A percentile compares a stretch with the other conserved stretches of the same genome.
Conservation (phyloP, 805 yeast genomes). For the Metschnikowia kunwiensis region DNA sequence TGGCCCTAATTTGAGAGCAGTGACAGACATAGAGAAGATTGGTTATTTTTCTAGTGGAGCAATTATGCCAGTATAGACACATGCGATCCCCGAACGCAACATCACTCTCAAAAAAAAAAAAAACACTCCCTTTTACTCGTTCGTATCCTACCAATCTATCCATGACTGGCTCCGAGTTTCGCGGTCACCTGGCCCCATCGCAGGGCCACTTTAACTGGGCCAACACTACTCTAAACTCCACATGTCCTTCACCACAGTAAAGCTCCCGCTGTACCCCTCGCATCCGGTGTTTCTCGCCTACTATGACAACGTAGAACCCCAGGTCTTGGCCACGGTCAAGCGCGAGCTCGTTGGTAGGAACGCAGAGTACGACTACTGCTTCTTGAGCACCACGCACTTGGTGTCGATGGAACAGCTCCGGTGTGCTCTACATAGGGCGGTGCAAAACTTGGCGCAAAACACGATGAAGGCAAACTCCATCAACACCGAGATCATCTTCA, state of each 20-base stretch:
- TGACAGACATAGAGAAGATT: no score
- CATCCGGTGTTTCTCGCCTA: slow-evolving; percentile 38
- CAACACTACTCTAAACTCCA: not conserved
- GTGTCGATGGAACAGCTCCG: slow-evolving; percentile 60
- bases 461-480: slow-evolving; percentile 59
- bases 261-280: slow-evolving; percentile 49
- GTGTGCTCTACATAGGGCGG: slow-evolving; percentile 58
- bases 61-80: no score
- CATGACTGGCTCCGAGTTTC: no score
- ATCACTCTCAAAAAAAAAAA: no score
- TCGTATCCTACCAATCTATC: no score
- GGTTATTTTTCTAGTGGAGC: no score
- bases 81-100: no score
- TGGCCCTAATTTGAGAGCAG: no score
- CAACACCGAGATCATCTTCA: slow-evolving; percentile 69
- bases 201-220: not conserved
- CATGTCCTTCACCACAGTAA: slow-evolving; percentile 2
- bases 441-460: slow-evolving; percentile 48
- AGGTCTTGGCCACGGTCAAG: slow-evolving; percentile 39
- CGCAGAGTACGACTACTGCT: slow-evolving; percentile 54
- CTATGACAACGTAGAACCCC: slow-evolving; percentile 45
- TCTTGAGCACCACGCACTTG: slow-evolving; percentile 58
- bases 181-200: no score
- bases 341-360: slow-evolving; percentile 44
- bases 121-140: no score